These are phyloP conservation scores for Cryptococcus sp. DNA, from an alignment of 1,284 basidiomycete genomes.

Conservation along the genomic window DNA sequence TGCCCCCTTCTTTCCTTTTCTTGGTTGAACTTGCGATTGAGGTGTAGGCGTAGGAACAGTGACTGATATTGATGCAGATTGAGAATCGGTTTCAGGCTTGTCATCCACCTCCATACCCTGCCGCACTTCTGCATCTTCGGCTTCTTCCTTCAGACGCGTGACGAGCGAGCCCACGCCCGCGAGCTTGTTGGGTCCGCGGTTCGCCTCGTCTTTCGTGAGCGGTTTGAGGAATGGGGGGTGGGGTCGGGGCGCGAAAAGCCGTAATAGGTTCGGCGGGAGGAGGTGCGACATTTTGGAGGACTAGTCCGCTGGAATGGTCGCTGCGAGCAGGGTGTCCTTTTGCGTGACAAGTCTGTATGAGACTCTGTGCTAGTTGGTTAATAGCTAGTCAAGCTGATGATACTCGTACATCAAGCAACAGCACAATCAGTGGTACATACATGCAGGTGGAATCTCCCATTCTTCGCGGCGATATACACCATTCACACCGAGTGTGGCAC, in stretches of 20 bases:
- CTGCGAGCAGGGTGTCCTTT: no score
- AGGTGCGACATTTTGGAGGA: slow-evolving; percentile 70
- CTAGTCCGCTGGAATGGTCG: no score
- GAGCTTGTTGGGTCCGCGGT: slow-evolving; percentile 69
- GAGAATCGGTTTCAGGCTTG: slow-evolving; percentile 4
- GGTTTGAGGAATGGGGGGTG: slow-evolving; percentile 81
- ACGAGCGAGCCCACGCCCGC: slow-evolving; percentile 72
- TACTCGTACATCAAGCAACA: no score
- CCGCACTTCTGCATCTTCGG: slow-evolving; percentile 60
- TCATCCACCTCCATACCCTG: slow-evolving; percentile 52
- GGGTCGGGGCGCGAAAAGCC: slow-evolving; percentile 89
- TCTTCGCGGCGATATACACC: no score
- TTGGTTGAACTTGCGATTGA: slow-evolving; percentile 2
- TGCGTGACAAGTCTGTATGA: no score
- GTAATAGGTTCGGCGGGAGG: slow-evolving; percentile 88
- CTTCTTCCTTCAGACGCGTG: slow-evolving; percentile 71
- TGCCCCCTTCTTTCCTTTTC: slow-evolving; percentile 11
- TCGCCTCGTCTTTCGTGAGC: slow-evolving; percentile 75
- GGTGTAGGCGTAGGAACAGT: neutral
- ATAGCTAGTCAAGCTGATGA: no score
- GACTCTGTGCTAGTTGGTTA: no score
- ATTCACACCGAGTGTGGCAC: no score
- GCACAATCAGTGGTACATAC: no score
- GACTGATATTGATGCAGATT: neutral
- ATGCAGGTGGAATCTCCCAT: no score